phyloP scores from a whole-genome alignment of 78 protist species.

The Cavenderia fasciculata region DNA sequence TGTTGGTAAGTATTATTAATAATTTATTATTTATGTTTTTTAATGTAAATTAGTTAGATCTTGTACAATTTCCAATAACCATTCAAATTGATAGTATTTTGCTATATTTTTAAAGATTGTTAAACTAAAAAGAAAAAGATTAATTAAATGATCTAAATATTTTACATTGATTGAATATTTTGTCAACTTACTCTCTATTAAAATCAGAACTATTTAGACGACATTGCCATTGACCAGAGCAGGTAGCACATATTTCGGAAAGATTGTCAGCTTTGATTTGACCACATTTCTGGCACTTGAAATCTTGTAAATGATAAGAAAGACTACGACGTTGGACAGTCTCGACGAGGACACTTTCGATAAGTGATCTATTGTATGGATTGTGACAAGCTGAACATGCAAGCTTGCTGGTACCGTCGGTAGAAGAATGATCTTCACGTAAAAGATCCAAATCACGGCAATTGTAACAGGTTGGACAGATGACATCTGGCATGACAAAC shows the following conservation, averaged over 20 bases:
- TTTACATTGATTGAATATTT: background rate
- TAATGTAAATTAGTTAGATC: background rate
- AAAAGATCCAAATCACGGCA: conserved; percentile 82
- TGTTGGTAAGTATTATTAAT: no score
- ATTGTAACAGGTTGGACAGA: conserved; percentile 83
- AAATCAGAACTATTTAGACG: background rate
- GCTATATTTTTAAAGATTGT: conserved; percentile 31
- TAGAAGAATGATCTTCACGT: background rate
- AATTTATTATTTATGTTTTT: no score
- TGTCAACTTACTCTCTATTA: conserved; percentile 14
- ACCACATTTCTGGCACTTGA: conserved; percentile 73
- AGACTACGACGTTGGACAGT: conserved; percentile 49
- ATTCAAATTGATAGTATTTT: conserved; percentile 36
- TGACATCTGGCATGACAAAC: conserved; percentile 76
- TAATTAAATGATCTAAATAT: background rate
- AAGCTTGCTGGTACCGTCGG: background rate
- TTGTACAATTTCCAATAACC: conserved; percentile 38
- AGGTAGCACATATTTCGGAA: conserved; percentile 56
- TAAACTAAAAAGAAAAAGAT: conserved; percentile 14
- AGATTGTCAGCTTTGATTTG: conserved; percentile 74
- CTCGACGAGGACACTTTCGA: conserved; percentile 74
- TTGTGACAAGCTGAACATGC: conserved; percentile 21
- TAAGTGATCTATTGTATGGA: conserved; percentile 19
- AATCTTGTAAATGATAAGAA: conserved; percentile 79
- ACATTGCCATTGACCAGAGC: conserved; percentile 65